These are phyloP conservation scores for Rhododendron simsii DNA, from an alignment of 148 eudicot species.

Conservation along the genomic window DNA sequence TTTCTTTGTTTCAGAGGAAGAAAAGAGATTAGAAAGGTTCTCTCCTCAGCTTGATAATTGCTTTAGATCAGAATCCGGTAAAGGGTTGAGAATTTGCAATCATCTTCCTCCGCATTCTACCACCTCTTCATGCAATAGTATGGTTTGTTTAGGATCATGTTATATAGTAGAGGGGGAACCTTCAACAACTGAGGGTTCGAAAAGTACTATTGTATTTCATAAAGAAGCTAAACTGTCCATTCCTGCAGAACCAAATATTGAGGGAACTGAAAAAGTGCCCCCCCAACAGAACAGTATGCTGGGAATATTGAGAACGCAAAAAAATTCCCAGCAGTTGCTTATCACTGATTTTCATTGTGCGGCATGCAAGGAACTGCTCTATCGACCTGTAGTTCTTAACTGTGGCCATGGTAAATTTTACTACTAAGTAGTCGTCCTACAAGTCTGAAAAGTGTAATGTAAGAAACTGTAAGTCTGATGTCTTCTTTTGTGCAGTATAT, in stretches of 20 bases:
- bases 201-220: not conserved
- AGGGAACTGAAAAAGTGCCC: not conserved
- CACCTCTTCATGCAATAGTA: conserved; percentile 5
- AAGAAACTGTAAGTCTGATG: not conserved
- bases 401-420: conserved; percentile 71
- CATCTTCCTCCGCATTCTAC: conserved; percentile 12
- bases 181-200: conserved; percentile 1
- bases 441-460: not conserved
- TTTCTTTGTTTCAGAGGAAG: conserved; percentile 42
- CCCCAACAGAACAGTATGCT: conserved; percentile 11
- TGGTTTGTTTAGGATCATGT: conserved; percentile 9
- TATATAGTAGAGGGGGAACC: conserved; percentile 1
- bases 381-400: conserved; percentile 60
- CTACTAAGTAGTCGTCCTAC: not conserved
- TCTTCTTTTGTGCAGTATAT: conserved; percentile 29
- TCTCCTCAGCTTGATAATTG: conserved; percentile 45
- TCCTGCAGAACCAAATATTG: conserved; percentile 1
- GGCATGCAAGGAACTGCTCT: conserved; percentile 54
- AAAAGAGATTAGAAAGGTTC: conserved; percentile 23
- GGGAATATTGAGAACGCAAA: not conserved
- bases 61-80: conserved; percentile 1
- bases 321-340: conserved; percentile 23
- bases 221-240: conserved; percentile 12
- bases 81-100: conserved; percentile 12
- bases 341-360: conserved; percentile 47